These are phyloP conservation scores for Podila horticola DNA, from an alignment of 192 early-diverging fungal genomes.

Conservation along the genomic window DNA sequence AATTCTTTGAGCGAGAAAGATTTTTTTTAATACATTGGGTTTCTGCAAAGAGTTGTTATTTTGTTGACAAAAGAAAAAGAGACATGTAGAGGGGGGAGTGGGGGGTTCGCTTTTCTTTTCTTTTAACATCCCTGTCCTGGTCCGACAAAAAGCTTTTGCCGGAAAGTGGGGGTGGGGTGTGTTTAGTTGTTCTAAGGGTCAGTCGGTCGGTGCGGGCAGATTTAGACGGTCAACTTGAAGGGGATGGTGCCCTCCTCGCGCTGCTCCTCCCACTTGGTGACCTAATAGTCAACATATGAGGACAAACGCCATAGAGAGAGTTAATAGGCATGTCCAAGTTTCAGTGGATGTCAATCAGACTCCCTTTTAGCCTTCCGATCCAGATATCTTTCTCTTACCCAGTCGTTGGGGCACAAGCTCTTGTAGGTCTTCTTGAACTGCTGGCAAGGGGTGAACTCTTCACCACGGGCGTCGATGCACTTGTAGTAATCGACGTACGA, in stretches of 20 bases:
- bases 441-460: slow-evolving; percentile 93
- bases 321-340: slow-evolving; percentile 8
- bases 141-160: neutral
- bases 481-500: slow-evolving; percentile 96
- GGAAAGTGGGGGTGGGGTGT: no score
- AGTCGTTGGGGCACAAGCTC: slow-evolving; percentile 90
- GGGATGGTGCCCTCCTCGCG: slow-evolving; percentile 7
- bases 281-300: neutral
- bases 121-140: neutral
- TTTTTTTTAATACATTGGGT: neutral
- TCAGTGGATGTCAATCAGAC: neutral
- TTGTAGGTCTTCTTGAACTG: slow-evolving; percentile 88
- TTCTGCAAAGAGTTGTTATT: neutral
- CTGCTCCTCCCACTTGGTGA: slow-evolving; percentile 12
- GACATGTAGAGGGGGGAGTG: neutral
- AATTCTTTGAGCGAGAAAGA: neutral
- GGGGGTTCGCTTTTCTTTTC: neutral
- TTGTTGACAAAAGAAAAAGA: slow-evolving; percentile 1
- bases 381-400: slow-evolving; percentile 70
- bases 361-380: no score
- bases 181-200: no score
- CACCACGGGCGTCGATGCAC: slow-evolving; percentile 94
- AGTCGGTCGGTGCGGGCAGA: neutral
- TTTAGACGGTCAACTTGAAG: slow-evolving; percentile 7
- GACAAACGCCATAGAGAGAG: neutral